Evolutionary conservation across 2,329 filamentous ascomycete genomes (phyloP).

Genomic region (Penicillium sp.): DNA sequence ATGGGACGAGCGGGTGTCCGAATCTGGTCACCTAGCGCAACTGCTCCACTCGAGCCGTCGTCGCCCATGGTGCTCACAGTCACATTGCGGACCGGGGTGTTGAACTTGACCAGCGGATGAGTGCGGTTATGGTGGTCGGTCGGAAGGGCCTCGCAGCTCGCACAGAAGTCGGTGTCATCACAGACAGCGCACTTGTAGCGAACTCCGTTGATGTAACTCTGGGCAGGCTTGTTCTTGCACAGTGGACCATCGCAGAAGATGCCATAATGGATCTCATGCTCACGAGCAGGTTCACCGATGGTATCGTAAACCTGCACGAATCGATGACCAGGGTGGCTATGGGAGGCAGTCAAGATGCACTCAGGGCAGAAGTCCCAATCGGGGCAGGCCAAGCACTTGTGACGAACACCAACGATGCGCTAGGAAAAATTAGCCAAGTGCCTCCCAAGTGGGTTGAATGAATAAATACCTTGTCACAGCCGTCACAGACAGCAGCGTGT

Average conservation of each 20-base stretch:
- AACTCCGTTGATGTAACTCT: slow-evolving; percentile 63
- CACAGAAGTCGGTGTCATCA: slow-evolving; percentile 89
- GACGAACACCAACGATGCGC: slow-evolving; percentile 75
- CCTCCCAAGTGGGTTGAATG: not conserved
- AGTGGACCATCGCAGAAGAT: slow-evolving; percentile 93
- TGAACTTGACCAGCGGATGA: slow-evolving; percentile 96
- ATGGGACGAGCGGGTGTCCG: slow-evolving; percentile 43
- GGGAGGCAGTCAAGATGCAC: slow-evolving; percentile 59
- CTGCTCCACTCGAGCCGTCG: slow-evolving; percentile 56
- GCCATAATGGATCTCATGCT: slow-evolving; percentile 59
- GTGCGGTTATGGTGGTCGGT: slow-evolving; percentile 80
- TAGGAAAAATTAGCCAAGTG: slow-evolving; percentile 22
- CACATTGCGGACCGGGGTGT: slow-evolving; percentile 79
- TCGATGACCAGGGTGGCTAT: slow-evolving; percentile 71
- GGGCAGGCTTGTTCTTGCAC: slow-evolving; percentile 51
- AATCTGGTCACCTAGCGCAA: slow-evolving; percentile 63
- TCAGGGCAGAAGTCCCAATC: slow-evolving; percentile 90
- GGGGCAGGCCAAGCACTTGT: slow-evolving; percentile 94
- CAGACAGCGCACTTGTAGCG: slow-evolving; percentile 98
- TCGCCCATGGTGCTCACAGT: slow-evolving; percentile 78
- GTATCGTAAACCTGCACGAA: slow-evolving; percentile 82
- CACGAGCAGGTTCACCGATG: slow-evolving; percentile 40
- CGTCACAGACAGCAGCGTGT: slow-evolving; percentile 88
- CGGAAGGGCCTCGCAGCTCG: slow-evolving; percentile 81
- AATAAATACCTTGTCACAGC: slow-evolving; percentile 62